These are phyloP conservation scores for Grifola frondosa DNA, from an alignment of 1,284 basidiomycete genomes.

Conservation along the genomic window DNA sequence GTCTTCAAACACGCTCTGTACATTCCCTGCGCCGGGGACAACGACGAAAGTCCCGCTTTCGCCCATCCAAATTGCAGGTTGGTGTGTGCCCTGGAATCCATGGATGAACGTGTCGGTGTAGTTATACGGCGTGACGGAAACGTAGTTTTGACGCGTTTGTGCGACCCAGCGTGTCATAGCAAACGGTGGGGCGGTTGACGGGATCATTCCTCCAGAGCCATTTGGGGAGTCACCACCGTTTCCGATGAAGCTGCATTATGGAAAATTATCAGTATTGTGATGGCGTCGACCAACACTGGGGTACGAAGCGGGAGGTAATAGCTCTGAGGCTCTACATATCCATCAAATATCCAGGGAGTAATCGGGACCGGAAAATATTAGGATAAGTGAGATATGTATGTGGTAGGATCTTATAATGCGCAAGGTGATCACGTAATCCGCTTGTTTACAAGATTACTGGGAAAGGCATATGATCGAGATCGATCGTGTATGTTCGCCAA, in stretches of 20 bases:
- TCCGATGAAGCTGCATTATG: conserved; percentile 51
- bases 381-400: no score
- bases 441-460: no score
- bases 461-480: no score
- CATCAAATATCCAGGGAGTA: not conserved
- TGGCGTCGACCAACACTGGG: no score
- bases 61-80: conserved; percentile 89
- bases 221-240: conserved; percentile 68
- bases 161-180: conserved; percentile 78
- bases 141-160: conserved; percentile 66
- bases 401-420: no score
- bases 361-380: no score
- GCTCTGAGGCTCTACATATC: no score
- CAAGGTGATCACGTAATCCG: no score
- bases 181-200: conserved; percentile 71
- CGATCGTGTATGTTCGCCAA: no score
- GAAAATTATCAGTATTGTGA: no score
- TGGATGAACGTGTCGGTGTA: conserved; percentile 59
- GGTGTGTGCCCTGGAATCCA: conserved; percentile 75
- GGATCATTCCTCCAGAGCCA: conserved; percentile 64
- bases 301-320: no score
- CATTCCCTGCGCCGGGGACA: conserved; percentile 52
- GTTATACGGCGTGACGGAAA: conserved; percentile 76
- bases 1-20: conserved; percentile 52
- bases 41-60: conserved; percentile 68